Percentiles rank a stretch among this genome's conserved stretches.
Evolutionary conservation across 2,329 filamentous ascomycete genomes (phyloP).

Genomic region (Bipolaris sorokiniana): DNA sequence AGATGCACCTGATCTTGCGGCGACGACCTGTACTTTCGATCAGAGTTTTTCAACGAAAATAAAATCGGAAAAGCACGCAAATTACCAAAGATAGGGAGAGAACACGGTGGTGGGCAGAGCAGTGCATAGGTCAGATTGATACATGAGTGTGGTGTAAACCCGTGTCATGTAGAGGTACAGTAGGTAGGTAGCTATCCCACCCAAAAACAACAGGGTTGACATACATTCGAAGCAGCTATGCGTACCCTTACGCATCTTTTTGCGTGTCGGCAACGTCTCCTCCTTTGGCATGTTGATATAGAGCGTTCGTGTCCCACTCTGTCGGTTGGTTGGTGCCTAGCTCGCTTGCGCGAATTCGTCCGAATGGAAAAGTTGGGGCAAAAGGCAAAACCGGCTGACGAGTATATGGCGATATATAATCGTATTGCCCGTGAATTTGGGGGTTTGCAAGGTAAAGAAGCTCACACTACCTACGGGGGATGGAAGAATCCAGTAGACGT

Average conservation of each 20-base stretch:
- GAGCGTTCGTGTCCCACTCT: slow-evolving; percentile 12
- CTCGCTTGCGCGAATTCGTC: slow-evolving; percentile 29
- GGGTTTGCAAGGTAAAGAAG: neutral
- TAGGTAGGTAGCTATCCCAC: slow-evolving; percentile 2
- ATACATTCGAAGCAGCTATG: slow-evolving; percentile 55
- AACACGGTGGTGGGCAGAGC: slow-evolving; percentile 6
- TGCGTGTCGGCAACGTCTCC: slow-evolving; percentile 42
- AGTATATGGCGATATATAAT: slow-evolving; percentile 15
- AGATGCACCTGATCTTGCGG: slow-evolving; percentile 59
- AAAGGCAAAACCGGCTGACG: slow-evolving; percentile 9
- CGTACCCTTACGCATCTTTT: slow-evolving; percentile 54
- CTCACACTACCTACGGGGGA: neutral
- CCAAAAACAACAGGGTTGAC: slow-evolving; percentile 25
- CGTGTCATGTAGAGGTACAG: slow-evolving; percentile 1
- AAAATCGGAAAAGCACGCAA: slow-evolving; percentile 4
- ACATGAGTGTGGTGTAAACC: slow-evolving; percentile 4
- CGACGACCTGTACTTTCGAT: slow-evolving; percentile 50
- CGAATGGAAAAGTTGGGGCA: slow-evolving; percentile 13
- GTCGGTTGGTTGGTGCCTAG: slow-evolving; percentile 6
- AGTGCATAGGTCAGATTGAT: slow-evolving; percentile 8
- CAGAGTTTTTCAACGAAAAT: slow-evolving; percentile 22
- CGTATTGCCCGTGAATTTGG: neutral
- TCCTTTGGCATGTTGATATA: slow-evolving; percentile 45
- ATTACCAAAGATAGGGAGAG: neutral
- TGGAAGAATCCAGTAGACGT: neutral